Conservation (phyloP, 805 yeast species). For the Candida lessepsii region DNA sequence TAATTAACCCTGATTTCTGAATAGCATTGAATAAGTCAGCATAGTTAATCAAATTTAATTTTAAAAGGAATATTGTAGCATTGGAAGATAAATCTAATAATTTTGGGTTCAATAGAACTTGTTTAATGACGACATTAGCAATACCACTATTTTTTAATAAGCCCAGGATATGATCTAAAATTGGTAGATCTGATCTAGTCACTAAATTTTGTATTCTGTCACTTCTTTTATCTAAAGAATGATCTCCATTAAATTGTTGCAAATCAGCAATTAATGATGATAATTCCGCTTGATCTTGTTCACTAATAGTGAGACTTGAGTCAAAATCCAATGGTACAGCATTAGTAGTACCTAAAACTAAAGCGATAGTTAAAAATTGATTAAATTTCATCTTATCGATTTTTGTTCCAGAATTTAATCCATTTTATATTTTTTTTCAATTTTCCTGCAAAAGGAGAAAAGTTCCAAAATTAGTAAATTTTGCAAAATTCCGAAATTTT, state of each 20-base stretch:
- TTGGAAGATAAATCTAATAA: slow-evolving; percentile 21
- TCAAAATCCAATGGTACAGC: slow-evolving; percentile 24
- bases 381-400: slow-evolving; percentile 25
- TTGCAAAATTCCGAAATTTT: too few relatives aligned
- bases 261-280: slow-evolving; percentile 13
- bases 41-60: slow-evolving; percentile 20
- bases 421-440: neutral
- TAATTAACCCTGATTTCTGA: slow-evolving; percentile 24
- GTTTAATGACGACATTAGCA: slow-evolving; percentile 22
- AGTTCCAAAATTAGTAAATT: too few relatives aligned
- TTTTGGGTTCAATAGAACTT: slow-evolving; percentile 21
- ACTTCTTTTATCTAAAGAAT: slow-evolving; percentile 6
- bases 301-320: slow-evolving; percentile 50
- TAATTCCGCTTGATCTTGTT: slow-evolving; percentile 47
- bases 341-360: slow-evolving; percentile 6
- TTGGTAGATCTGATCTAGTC: slow-evolving; percentile 21
- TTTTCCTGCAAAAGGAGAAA: neutral
- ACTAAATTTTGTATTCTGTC: too few relatives aligned
- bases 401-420: neutral
- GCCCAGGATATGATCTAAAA: slow-evolving; percentile 22
- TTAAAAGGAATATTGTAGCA: slow-evolving; percentile 21
- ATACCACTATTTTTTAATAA: slow-evolving; percentile 23
- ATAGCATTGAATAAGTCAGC: slow-evolving; percentile 25
- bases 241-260: slow-evolving; percentile 14
- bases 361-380: slow-evolving; percentile 18